phyloP scores from a whole-genome alignment of 768 basidiomycete species.

The Gymnopilus dilepis region DNA sequence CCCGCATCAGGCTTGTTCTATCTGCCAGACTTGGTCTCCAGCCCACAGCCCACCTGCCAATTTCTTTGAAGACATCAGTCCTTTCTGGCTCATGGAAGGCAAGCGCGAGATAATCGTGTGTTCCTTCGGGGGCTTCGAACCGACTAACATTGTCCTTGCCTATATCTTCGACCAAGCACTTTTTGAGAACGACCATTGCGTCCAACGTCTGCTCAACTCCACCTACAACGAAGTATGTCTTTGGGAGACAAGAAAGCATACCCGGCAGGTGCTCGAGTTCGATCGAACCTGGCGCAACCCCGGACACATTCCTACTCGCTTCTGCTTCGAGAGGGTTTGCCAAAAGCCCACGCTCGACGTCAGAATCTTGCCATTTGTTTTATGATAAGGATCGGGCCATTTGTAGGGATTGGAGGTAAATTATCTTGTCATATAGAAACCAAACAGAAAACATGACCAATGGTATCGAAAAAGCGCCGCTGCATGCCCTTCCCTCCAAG shows the following conservation, averaged over 20 bases:
- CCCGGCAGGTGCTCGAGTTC: conserved; percentile 4
- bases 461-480: too few species aligned
- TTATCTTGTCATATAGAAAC: too few species aligned
- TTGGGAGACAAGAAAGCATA: background rate
- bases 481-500: too few species aligned
- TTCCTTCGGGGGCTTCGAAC: conserved; percentile 2
- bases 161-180: conserved; percentile 1
- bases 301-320: background rate
- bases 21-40: background rate
- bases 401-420: too few species aligned
- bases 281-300: conserved; percentile 4
- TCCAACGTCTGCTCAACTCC: conserved; percentile 11
- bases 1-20: background rate
- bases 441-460: too few species aligned
- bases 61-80: background rate
- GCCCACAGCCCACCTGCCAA: conserved; percentile 6
- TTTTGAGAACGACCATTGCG: conserved; percentile 1
- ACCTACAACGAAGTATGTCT: conserved; percentile 9
- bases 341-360: background rate
- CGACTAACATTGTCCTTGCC: background rate
- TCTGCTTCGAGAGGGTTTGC: background rate
- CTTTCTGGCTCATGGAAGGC: background rate
- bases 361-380: background rate
- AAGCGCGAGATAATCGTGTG: conserved; percentile 7
- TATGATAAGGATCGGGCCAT: too few species aligned